phyloP scores from a whole-genome alignment of 2,329 filamentous ascomycete species.

The Dactylellina cionopaga region DNA sequence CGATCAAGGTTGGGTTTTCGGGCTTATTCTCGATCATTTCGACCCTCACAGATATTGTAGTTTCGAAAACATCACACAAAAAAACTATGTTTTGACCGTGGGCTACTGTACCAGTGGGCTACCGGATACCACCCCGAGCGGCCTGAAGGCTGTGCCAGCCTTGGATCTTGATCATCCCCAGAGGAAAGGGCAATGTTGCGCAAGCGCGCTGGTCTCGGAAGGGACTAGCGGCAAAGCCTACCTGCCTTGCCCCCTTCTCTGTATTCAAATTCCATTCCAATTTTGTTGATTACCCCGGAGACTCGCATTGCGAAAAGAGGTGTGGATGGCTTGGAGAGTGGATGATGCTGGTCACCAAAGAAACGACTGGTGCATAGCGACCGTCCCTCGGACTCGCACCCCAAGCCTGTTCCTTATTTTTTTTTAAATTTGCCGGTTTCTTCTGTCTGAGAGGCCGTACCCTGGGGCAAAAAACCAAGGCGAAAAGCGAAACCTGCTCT shows the following conservation, averaged over 20 bases:
- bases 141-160: slow-evolving; percentile 42
- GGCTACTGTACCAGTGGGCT: not conserved
- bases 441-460: not conserved
- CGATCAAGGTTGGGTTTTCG: slow-evolving; percentile 9
- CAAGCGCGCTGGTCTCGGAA: slow-evolving; percentile 27
- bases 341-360: slow-evolving; percentile 8
- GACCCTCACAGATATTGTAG: not conserved
- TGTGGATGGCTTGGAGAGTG: no score
- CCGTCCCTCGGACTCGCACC: not conserved
- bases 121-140: slow-evolving; percentile 32
- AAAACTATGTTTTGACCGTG: not conserved
- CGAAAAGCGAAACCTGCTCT: slow-evolving; percentile 15
- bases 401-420: slow-evolving; percentile 38
- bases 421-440: slow-evolving; percentile 48
- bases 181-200: slow-evolving; percentile 22
- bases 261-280: slow-evolving; percentile 23
- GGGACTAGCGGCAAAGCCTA: slow-evolving; percentile 14
- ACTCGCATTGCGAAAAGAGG: not conserved
- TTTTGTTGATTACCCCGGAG: slow-evolving; percentile 39
- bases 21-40: not conserved
- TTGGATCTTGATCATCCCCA: slow-evolving; percentile 27
- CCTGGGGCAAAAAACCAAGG: slow-evolving; percentile 11
- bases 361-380: slow-evolving; percentile 13
- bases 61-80: not conserved
- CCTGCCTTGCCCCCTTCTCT: not conserved